Percentiles rank a stretch among this genome's conserved stretches.
Conservation (phyloP, 257 asterid genomes). For the Plantago major region DNA sequence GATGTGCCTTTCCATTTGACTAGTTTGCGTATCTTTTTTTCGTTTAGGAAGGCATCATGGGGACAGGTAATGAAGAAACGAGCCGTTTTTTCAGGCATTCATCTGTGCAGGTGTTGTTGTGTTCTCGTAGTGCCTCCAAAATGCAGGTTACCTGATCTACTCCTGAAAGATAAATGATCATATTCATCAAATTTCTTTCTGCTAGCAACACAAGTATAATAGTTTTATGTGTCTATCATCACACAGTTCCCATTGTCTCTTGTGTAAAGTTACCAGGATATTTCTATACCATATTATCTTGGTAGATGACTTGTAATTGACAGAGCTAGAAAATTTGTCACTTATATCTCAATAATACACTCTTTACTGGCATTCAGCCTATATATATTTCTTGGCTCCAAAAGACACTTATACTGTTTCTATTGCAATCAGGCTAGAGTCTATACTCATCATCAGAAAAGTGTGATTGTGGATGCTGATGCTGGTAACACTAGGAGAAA, state of each 20-base stretch:
- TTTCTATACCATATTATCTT: too few relatives aligned
- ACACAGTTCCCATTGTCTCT: background rate
- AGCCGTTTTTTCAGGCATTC: slow-evolving; percentile 86
- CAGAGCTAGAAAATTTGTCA: too few relatives aligned
- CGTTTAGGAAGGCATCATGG: slow-evolving; percentile 77
- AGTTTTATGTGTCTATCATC: too few relatives aligned
- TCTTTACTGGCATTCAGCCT: background rate
- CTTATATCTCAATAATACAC: background rate
- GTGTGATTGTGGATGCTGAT: slow-evolving; percentile 83
- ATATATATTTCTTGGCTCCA: background rate
- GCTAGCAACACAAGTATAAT: background rate
- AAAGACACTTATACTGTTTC: background rate
- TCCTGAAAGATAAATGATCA: too few relatives aligned
- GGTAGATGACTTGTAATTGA: too few relatives aligned
- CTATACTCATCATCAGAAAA: slow-evolving; percentile 92
- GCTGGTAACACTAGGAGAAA: slow-evolving; percentile 65
- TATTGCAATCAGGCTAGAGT: slow-evolving; percentile 56
- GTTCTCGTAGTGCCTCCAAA: slow-evolving; percentile 75
- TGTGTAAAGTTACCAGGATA: too few relatives aligned
- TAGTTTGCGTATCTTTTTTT: background rate
- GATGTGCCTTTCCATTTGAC: background rate
- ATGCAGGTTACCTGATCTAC: slow-evolving; percentile 10
- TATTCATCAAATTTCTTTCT: background rate
- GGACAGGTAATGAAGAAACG: slow-evolving; percentile 80
- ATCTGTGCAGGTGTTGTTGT: slow-evolving; percentile 77